Percentiles rank a stretch among this genome's conserved stretches.
Evolutionary conservation across 75 land plant genomes (phyloP).

Genomic region (Azolla pinnata): DNA sequence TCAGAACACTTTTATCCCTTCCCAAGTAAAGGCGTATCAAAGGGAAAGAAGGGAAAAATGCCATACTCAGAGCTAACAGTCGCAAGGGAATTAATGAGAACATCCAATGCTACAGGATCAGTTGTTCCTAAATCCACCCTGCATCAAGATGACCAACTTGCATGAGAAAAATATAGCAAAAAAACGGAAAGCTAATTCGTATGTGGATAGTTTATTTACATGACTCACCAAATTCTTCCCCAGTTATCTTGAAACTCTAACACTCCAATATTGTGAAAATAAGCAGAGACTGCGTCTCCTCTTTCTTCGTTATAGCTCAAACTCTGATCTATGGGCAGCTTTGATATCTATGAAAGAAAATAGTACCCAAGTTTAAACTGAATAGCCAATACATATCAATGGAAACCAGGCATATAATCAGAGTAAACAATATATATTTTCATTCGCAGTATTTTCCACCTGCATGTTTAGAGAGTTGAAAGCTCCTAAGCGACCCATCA

Average conservation of each 20-base stretch:
- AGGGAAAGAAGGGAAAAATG: neutral
- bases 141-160: neutral
- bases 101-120: slow-evolving; percentile 31
- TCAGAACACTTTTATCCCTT: no score
- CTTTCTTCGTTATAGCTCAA: slow-evolving; percentile 17
- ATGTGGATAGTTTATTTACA: neutral
- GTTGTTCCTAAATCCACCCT: slow-evolving; percentile 40
- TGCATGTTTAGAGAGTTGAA: slow-evolving; percentile 87
- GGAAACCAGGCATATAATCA: no score
- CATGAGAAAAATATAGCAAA: neutral
- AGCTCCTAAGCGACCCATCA: slow-evolving; percentile 87
- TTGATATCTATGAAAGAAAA: slow-evolving; percentile 24
- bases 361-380: no score
- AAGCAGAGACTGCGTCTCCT: slow-evolving; percentile 19
- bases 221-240: slow-evolving; percentile 25
- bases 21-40: neutral
- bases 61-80: slow-evolving; percentile 33
- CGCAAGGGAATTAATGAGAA: slow-evolving; percentile 25
- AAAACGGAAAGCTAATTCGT: neutral
- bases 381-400: no score
- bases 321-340: slow-evolving; percentile 17
- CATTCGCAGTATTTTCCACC: no score
- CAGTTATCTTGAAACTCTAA: slow-evolving; percentile 33
- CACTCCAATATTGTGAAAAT: slow-evolving; percentile 30
- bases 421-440: no score